Percentiles rank a stretch among this genome's conserved stretches.
These are phyloP conservation scores for Pseudonitzschia multiseries DNA, from an alignment of 108 stramenopile genomes.

Conservation along the genomic window DNA sequence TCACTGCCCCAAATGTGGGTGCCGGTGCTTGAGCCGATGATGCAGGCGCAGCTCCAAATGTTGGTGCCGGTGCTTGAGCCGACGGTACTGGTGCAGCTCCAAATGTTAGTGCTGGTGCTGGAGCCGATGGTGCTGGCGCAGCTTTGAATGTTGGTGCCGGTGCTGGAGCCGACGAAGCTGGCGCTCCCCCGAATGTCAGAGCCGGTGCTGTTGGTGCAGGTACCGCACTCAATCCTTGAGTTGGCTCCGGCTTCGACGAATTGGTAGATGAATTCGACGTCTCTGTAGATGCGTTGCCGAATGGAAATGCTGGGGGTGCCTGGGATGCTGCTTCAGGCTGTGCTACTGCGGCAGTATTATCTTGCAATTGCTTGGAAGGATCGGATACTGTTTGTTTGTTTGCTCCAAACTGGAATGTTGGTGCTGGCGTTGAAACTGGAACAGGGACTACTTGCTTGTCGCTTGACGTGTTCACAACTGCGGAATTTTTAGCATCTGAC, in stretches of 20 bases:
- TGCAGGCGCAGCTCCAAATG: background rate
- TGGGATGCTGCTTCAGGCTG: constrained; percentile 1
- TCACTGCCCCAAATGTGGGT: background rate
- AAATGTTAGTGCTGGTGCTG: constrained; percentile 3
- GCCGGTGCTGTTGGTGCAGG: background rate
- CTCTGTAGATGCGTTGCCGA: background rate
- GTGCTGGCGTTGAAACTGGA: background rate
- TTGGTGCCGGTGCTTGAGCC: background rate
- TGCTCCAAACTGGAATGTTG: background rate
- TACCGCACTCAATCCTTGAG: background rate
- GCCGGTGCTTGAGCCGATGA: background rate
- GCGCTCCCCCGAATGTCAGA: background rate
- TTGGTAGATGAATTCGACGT: too few species aligned
- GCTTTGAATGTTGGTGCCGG: constrained; percentile 1
- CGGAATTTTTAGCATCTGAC: background rate
- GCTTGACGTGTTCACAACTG: background rate
- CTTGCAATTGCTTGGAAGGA: background rate
- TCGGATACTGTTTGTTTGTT: background rate
- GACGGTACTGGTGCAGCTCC: background rate
- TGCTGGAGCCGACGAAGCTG: background rate
- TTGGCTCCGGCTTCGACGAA: too few species aligned
- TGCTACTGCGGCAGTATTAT: background rate
- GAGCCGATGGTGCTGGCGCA: constrained; percentile 7
- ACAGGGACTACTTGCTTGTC: background rate
- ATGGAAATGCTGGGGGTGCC: background rate